These are phyloP conservation scores for Cadophora luteo-olivacea DNA, from an alignment of 2,329 filamentous ascomycete species.

Conservation along the genomic window DNA sequence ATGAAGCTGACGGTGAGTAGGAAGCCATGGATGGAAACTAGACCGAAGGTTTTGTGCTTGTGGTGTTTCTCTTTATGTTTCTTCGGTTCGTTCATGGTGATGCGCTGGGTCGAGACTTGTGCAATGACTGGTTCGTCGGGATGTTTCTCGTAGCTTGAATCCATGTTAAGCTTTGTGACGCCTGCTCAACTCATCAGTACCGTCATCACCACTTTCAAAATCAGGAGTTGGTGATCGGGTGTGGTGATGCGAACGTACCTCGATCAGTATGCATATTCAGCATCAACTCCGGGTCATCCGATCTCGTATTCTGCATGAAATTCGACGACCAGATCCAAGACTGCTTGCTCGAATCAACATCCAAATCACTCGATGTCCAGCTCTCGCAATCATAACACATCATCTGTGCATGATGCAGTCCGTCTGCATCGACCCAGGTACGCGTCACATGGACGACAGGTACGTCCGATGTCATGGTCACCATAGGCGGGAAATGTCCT, in stretches of 20 bases:
- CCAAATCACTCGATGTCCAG: slow-evolving; percentile 16
- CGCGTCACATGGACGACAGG: slow-evolving; percentile 20
- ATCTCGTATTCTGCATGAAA: slow-evolving; percentile 17
- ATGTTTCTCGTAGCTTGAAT: slow-evolving; percentile 8
- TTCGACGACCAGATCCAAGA: slow-evolving; percentile 29
- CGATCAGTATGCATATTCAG: slow-evolving; percentile 22
- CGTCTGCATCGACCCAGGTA: slow-evolving; percentile 21
- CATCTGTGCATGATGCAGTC: slow-evolving; percentile 21
- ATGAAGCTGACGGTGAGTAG: slow-evolving; percentile 24
- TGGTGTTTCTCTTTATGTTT: slow-evolving; percentile 17
- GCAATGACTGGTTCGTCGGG: not conserved
- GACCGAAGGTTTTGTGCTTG: slow-evolving; percentile 23
- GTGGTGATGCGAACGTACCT: not conserved
- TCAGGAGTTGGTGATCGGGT: too few species aligned
- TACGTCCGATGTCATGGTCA: not conserved
- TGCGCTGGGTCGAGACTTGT: not conserved
- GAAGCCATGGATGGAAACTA: slow-evolving; percentile 27
- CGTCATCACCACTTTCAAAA: too few species aligned
- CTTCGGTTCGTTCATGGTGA: not conserved
- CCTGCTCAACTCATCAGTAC: not conserved
- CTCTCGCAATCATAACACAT: slow-evolving; percentile 28
- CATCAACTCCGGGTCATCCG: slow-evolving; percentile 17
- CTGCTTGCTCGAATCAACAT: slow-evolving; percentile 19
- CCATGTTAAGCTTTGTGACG: not conserved
- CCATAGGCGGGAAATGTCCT: slow-evolving; percentile 17